Evolutionary conservation across 306 rosid species (phyloP), one percentile per base, ranked within the genome.

Genomic region (Canavalia gladiata): DNA sequence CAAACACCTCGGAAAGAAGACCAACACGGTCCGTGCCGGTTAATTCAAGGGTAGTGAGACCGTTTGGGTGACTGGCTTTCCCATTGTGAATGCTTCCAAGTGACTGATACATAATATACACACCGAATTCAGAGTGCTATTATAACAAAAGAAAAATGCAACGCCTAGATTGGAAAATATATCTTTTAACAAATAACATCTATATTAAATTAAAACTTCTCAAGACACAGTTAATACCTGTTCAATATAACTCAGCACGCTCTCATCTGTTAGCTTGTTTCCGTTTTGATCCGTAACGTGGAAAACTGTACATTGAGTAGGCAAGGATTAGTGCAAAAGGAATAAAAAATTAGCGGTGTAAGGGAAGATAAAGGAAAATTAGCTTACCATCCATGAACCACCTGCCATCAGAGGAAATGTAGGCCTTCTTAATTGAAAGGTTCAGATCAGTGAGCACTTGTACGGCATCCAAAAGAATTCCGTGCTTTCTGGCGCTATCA

Each of bases 371-470:
- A 8, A 18, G 12, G 39, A 41, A 28, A 72, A 64, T 10, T 33
- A 72, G 49, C 89, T 79, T 81, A 95, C 99, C 99, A 88, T 90
- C 98, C 99, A 95, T 95, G 93, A 91, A 93, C 99, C 99, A 95
- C 46, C 84, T 86, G 8, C 97, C 99, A 84, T 95, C 99, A 0
- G 99, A 93, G 59, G 97, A 95, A 86, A 95, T 89, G 54, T 95
- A 91, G 0, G 98, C 99, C 74, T 95, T 95, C 83, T 95, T 90
- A 43, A 95, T 95, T 8, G 84, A 85, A 66, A 95, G 94, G 69
- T 95, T 88, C 33, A 91, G 79, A 88, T 95, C 99, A 28, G 96
- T 89, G 46, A 95, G 96, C 67, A 95, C 88, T 78, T 95, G 99
- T 2, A 95, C 93, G 10, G 99, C 97, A 73, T 93, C 97, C 43